These are phyloP conservation scores for Penicillium italicum DNA, from an alignment of 2,329 filamentous ascomycete species.

Conservation along the genomic window DNA sequence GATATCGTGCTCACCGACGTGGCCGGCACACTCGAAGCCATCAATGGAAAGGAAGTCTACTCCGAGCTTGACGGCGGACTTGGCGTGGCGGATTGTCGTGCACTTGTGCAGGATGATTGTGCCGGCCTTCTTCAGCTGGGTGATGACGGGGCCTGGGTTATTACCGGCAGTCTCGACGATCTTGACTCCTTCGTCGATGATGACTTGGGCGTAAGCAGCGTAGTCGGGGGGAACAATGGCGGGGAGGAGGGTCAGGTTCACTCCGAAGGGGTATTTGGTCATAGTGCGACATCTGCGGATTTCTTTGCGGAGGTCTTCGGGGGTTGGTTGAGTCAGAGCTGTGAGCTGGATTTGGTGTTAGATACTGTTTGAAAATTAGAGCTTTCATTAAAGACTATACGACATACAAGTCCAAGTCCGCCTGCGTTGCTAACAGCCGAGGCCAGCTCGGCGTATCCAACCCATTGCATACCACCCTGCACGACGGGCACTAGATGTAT, in stretches of 20 bases:
- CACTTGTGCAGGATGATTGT: conserved; percentile 91
- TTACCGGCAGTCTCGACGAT: conserved; percentile 94
- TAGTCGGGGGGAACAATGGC: conserved; percentile 90
- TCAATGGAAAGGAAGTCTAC: conserved; percentile 97
- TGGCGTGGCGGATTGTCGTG: conserved; percentile 90
- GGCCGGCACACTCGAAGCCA: conserved; percentile 91
- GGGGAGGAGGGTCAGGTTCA: conserved; percentile 93
- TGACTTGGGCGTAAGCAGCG: conserved; percentile 80
- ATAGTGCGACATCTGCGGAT: conserved; percentile 81
- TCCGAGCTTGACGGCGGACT: conserved; percentile 86
- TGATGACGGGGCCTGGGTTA: conserved; percentile 84
- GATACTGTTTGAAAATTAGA: neutral
- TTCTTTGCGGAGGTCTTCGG: conserved; percentile 87
- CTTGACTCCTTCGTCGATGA: conserved; percentile 87
- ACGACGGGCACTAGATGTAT: conserved; percentile 44
- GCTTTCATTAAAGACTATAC: neutral
- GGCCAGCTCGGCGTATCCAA: conserved; percentile 53
- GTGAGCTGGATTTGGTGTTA: conserved; percentile 39
- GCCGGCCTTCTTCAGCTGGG: conserved; percentile 75
- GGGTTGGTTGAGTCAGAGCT: conserved; percentile 80
- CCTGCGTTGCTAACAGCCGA: conserved; percentile 54
- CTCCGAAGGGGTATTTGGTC: conserved; percentile 65
- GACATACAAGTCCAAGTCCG: conserved; percentile 49
- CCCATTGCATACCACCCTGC: conserved; percentile 56
- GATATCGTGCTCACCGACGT: conserved; percentile 53